Base-by-base conservation (phyloP, 2,329 filamentous ascomycete genomes). In the Talaromyces piceae region DNA sequence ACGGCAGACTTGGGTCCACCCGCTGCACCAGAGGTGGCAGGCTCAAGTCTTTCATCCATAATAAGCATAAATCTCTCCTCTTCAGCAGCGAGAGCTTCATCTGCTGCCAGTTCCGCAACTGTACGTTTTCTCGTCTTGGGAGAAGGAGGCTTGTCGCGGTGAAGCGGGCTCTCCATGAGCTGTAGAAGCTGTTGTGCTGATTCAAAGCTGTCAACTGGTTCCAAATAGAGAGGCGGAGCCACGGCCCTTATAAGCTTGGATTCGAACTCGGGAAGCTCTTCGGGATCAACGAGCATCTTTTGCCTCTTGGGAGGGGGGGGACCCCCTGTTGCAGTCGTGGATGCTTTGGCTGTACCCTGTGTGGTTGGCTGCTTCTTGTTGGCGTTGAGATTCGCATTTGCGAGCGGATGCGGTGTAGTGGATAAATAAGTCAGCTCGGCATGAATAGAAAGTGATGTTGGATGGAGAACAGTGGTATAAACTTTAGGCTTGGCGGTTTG, bases 61-160 rank as follows among this genome's bases (percentile, higher is more conserved):
- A 88, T 84, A 47, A 97, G 83, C 89, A 98, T 93, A 59, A 89
- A 94, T 44, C 89, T 82, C 69, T 98, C 91, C 57, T 89, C 84
- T 53, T 90, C 88, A 20, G 91, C 91, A 0, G 90, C 89, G 54
- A 89, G 78, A 1, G 93, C 91, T 70, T 98, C 91, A 63, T 98
- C 93, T 6, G 91, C 91, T 7, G 89, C 93, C 74, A 97, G 82
- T 65, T 98, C 91, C 7, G 93, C 93, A 16, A 94, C 85, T 0
- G 93, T 98, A 56, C 91, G 83, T 76, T 98, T 97, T 52, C 93
- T 79, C 6, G 84, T 85, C 76, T 95, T 96, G 3, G 90, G 90
- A 54, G 86, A 80, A 0, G 93, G 91, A 8, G 89, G 84, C 41
- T 82, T 76, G 46, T 86, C 81, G 26, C 82, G 80, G 66, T 96